Evolutionary conservation across 2,329 filamentous ascomycete species (phyloP).

Genomic region (Tolypocladium tropicale): DNA sequence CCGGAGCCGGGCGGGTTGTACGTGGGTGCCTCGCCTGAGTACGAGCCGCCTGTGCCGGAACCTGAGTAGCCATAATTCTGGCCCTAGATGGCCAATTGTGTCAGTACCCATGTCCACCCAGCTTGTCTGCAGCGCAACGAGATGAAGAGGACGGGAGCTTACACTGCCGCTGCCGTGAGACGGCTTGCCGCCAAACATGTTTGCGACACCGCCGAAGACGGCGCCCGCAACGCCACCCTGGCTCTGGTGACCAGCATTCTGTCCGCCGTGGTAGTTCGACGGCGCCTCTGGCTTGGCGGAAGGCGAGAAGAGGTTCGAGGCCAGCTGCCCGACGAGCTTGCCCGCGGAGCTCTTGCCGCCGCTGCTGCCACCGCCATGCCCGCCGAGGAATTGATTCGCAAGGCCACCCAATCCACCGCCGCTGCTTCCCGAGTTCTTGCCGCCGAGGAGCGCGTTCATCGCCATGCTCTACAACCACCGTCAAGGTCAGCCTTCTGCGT

Average conservation of each 20-base stretch:
- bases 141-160: constrained; percentile 7
- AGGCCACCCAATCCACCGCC: constrained; percentile 9
- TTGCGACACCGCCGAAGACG: constrained; percentile 44
- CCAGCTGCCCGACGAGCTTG: constrained; percentile 47
- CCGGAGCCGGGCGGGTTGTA: constrained; percentile 24
- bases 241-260: constrained; percentile 26
- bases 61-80: constrained; percentile 56
- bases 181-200: constrained; percentile 40
- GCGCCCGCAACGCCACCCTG: constrained; percentile 40
- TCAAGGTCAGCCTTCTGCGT: constrained; percentile 1
- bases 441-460: constrained; percentile 46
- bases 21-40: constrained; percentile 50
- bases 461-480: constrained; percentile 41
- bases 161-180: constrained; percentile 18
- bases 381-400: constrained; percentile 32
- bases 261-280: constrained; percentile 39
- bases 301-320: constrained; percentile 42
- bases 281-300: constrained; percentile 33
- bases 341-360: constrained; percentile 33
- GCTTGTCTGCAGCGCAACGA: background rate
- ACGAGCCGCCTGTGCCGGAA: constrained; percentile 41
- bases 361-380: constrained; percentile 16
- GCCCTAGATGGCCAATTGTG: constrained; percentile 19
- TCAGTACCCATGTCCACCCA: constrained; percentile 4
- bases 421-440: constrained; percentile 24